Conservation (phyloP, 352 stramenopile species). For the Phytophthora quininea region DNA sequence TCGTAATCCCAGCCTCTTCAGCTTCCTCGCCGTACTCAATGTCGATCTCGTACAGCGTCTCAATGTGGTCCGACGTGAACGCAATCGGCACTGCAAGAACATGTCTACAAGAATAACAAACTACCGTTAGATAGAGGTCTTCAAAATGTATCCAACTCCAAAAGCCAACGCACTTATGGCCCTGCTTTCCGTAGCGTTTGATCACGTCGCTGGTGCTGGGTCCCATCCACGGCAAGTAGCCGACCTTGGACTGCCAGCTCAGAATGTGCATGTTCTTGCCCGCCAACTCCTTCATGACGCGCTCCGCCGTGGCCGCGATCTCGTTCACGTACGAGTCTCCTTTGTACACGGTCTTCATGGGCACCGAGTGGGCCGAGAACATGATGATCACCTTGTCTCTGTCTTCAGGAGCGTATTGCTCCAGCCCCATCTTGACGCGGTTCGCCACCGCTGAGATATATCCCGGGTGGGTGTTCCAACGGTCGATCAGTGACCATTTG, state of each 20-base stretch:
- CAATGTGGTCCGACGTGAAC: slow-evolving; percentile 99
- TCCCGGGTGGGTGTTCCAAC: slow-evolving; percentile 96
- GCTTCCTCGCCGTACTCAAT: slow-evolving; percentile 99
- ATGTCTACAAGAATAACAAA: slow-evolving; percentile 51
- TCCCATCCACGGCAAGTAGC: slow-evolving; percentile 97
- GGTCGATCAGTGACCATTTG: slow-evolving; percentile 85
- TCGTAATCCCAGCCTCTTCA: slow-evolving; percentile 91
- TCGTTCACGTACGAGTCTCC: slow-evolving; percentile 90
- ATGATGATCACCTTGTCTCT: slow-evolving; percentile 91
- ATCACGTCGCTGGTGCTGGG: slow-evolving; percentile 97
- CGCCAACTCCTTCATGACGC: slow-evolving; percentile 73
- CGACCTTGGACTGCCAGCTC: slow-evolving; percentile 98
- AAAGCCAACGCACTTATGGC: slow-evolving; percentile 81
- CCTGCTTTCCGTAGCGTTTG: slow-evolving; percentile 90
- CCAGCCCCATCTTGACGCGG: slow-evolving; percentile 92
- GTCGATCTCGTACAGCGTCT: slow-evolving; percentile 99
- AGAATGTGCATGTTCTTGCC: slow-evolving; percentile 86
- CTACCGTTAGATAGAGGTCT: neutral
- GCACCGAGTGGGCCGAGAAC: slow-evolving; percentile 91
- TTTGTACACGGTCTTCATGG: slow-evolving; percentile 91
- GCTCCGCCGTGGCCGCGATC: slow-evolving; percentile 76
- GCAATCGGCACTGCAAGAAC: slow-evolving; percentile 98
- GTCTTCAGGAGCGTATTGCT: slow-evolving; percentile 91
- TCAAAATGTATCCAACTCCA: neutral
- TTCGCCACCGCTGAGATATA: slow-evolving; percentile 95